Conservation (phyloP, 495 filamentous ascomycete species). For the Hypoxylon lienhwacheense region DNA sequence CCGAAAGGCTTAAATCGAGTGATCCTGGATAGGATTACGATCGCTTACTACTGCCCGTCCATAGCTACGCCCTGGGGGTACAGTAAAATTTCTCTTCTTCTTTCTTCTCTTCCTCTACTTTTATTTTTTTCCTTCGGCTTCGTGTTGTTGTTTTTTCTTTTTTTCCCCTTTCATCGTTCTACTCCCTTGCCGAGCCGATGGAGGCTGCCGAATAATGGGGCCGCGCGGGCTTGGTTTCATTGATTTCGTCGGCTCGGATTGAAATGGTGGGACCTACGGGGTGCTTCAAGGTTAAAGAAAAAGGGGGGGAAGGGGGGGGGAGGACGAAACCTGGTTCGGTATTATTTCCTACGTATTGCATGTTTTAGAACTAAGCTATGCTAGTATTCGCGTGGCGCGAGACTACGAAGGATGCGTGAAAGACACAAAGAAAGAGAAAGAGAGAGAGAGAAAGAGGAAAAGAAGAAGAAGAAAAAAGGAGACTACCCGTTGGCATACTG, state of each 20-base stretch:
- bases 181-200: conserved; percentile 13
- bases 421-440: conserved; percentile 6
- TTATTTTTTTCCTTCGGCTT: too few relatives aligned
- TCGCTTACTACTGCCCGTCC: conserved; percentile 20
- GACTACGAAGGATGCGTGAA: conserved; percentile 3
- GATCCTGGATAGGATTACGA: conserved; percentile 11
- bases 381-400: conserved; percentile 17
- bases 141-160: too few relatives aligned
- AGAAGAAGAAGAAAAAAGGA: too few relatives aligned
- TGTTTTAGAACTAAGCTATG: background rate
- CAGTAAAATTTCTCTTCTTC: background rate
- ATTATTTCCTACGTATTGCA: background rate
- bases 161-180: background rate
- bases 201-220: conserved; percentile 12
- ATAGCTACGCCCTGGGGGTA: conserved; percentile 25
- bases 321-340: too few relatives aligned
- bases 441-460: background rate
- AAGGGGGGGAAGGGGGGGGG: too few relatives aligned
- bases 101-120: conserved; percentile 4
- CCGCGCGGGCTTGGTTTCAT: conserved; percentile 28
- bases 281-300: conserved; percentile 18
- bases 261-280: conserved; percentile 24
- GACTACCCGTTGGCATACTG: too few relatives aligned
- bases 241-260: conserved; percentile 31
- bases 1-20: conserved; percentile 30